Percentiles rank a stretch among this genome's conserved stretches.
These are phyloP conservation scores for Hippophae tibetana DNA, from an alignment of 306 rosid species.

Conservation along the genomic window DNA sequence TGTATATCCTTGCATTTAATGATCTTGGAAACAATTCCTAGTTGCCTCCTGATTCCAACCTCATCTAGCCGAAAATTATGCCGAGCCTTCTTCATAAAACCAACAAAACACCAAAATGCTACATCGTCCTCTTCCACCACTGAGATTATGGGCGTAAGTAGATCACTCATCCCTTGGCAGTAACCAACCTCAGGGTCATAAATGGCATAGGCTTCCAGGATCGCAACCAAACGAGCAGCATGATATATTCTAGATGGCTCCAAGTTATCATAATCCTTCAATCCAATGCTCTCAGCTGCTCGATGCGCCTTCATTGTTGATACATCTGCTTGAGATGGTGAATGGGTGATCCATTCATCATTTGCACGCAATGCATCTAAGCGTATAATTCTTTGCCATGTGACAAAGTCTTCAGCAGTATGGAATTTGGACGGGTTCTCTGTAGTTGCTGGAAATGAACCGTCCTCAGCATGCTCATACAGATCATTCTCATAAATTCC, in stretches of 20 bases:
- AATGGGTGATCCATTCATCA: constrained; percentile 21
- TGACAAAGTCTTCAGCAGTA: constrained; percentile 18
- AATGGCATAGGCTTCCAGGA: constrained; percentile 19
- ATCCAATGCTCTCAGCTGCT: constrained; percentile 12
- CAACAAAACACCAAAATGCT: constrained; percentile 27
- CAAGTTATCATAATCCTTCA: constrained; percentile 20
- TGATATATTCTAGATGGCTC: constrained; percentile 19
- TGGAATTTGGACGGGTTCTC: constrained; percentile 9
- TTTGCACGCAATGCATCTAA: constrained; percentile 23
- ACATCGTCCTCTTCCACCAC: constrained; percentile 22
- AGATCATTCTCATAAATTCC: constrained; percentile 11
- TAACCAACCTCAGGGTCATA: constrained; percentile 23
- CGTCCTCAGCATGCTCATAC: constrained; percentile 10
- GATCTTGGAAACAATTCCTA: constrained; percentile 18
- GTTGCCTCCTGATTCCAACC: constrained; percentile 23
- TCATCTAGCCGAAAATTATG: constrained; percentile 23
- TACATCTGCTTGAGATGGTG: constrained; percentile 21
- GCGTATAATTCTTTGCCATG: constrained; percentile 24
- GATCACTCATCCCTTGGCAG: constrained; percentile 27
- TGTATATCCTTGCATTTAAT: constrained; percentile 21
- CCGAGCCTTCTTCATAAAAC: constrained; percentile 24
- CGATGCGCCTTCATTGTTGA: constrained; percentile 15
- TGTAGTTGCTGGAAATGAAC: neutral
- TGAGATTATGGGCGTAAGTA: constrained; percentile 20
- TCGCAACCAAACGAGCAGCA: constrained; percentile 21